These are phyloP conservation scores for Aspergillus awamori DNA, from an alignment of 2,329 filamentous ascomycete species.

Conservation along the genomic window DNA sequence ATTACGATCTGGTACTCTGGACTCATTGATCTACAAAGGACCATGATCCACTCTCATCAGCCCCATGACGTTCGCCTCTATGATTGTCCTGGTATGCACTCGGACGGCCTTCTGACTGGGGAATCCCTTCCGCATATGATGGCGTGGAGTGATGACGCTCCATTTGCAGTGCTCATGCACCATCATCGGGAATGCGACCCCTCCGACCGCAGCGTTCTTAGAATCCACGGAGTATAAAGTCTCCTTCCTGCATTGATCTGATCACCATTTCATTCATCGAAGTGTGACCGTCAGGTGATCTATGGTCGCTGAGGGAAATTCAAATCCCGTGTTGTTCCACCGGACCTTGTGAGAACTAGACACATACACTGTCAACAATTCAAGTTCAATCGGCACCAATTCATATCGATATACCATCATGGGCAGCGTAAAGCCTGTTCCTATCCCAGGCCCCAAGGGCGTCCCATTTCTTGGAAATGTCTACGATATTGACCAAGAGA, in stretches of 20 bases:
- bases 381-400: no score
- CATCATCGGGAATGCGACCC: not conserved
- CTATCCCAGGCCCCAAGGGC: constrained; percentile 66
- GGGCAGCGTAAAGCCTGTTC: constrained; percentile 24
- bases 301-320: not conserved
- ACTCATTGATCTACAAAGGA: no score
- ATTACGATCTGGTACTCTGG: no score
- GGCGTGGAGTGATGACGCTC: not conserved
- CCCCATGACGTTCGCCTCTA: no score
- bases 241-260: not conserved
- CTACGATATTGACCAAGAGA: constrained; percentile 62
- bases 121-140: not conserved
- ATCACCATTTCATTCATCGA: no score
- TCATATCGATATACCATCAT: constrained; percentile 12
- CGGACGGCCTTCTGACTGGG: not conserved
- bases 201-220: no score
- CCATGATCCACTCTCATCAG: no score
- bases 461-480: constrained; percentile 69
- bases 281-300: not conserved
- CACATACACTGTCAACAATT: no score
- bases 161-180: not conserved
- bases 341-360: not conserved
- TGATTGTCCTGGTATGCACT: no score
- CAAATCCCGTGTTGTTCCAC: not conserved
- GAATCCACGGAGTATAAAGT: not conserved